Conservation (phyloP, 192 early-diverging fungal species). For the Chytriomyces hyalinus region DNA sequence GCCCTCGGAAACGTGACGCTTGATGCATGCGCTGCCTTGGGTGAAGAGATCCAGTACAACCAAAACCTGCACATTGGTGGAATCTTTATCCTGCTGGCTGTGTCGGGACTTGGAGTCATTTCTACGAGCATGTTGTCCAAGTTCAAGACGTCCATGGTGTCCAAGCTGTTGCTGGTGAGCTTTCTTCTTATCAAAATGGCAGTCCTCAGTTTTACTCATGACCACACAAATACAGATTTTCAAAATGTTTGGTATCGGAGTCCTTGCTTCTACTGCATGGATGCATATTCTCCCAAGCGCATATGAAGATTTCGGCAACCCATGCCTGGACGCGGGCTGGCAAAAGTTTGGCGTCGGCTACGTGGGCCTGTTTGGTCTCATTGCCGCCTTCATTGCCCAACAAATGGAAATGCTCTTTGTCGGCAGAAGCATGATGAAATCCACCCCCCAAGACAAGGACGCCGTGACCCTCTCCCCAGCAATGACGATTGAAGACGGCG, state of each 20-base stretch:
- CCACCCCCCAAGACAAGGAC: neutral
- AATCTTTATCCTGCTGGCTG: constrained; percentile 26
- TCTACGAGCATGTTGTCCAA: constrained; percentile 7
- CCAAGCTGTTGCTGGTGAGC: neutral
- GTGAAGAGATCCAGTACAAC: constrained; percentile 8
- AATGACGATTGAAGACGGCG: neutral
- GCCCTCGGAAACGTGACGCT: too few species aligned
- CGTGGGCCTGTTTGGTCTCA: constrained; percentile 46
- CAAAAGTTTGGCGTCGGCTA: constrained; percentile 17
- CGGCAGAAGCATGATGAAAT: neutral
- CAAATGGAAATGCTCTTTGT: constrained; percentile 31
- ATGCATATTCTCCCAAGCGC: constrained; percentile 52
- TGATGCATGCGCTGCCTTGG: neutral
- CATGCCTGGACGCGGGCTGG: constrained; percentile 25
- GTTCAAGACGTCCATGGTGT: neutral
- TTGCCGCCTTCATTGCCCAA: constrained; percentile 44
- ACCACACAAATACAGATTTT: too few species aligned
- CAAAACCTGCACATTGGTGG: constrained; percentile 27
- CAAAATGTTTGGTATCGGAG: constrained; percentile 61
- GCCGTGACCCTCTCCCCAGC: neutral
- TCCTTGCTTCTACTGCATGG: constrained; percentile 52
- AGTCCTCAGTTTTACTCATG: neutral
- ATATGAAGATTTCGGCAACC: constrained; percentile 28
- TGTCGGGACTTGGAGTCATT: constrained; percentile 30
- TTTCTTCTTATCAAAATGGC: too few species aligned